These are phyloP conservation scores for Penicillium sp. DNA, from an alignment of 2,329 filamentous ascomycete species.

Conservation along the genomic window DNA sequence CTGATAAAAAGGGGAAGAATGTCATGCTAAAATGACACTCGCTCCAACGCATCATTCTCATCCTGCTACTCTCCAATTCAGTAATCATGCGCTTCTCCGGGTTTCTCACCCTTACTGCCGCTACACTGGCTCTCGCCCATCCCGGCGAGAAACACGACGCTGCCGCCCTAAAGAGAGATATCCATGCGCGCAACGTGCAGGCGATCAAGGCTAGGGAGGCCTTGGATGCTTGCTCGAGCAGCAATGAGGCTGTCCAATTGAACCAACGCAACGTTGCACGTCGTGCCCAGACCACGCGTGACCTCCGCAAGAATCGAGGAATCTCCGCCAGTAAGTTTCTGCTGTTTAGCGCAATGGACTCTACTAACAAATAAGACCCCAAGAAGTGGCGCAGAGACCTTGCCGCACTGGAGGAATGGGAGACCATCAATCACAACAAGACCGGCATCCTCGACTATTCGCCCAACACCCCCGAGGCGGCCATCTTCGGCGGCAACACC, in stretches of 20 bases:
- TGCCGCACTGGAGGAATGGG: slow-evolving; percentile 45
- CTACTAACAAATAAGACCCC: slow-evolving; percentile 20
- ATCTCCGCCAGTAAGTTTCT: slow-evolving; percentile 30
- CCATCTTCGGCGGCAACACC: slow-evolving; percentile 49
- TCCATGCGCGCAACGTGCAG: slow-evolving; percentile 33
- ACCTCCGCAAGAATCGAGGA: slow-evolving; percentile 33
- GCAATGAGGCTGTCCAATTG: slow-evolving; percentile 29
- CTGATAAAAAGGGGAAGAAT: neutral
- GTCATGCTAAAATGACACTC: neutral
- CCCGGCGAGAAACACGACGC: slow-evolving; percentile 39
- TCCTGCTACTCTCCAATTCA: neutral
- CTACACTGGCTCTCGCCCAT: slow-evolving; percentile 35
- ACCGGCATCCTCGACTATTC: slow-evolving; percentile 36
- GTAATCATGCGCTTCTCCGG: slow-evolving; percentile 34
- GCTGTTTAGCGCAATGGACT: neutral
- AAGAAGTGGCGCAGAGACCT: slow-evolving; percentile 42
- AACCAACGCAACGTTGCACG: slow-evolving; percentile 34
- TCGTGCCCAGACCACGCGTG: slow-evolving; percentile 32
- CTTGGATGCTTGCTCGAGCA: slow-evolving; percentile 31
- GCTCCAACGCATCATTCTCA: neutral
- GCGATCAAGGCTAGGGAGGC: slow-evolving; percentile 31
- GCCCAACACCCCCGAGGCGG: slow-evolving; percentile 34
- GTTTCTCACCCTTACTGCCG: slow-evolving; percentile 36
- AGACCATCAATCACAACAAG: slow-evolving; percentile 44
- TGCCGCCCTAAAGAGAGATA: slow-evolving; percentile 34